These are phyloP conservation scores for Dioszegia aurantiaca DNA, from an alignment of 768 basidiomycete genomes.

Conservation along the genomic window DNA sequence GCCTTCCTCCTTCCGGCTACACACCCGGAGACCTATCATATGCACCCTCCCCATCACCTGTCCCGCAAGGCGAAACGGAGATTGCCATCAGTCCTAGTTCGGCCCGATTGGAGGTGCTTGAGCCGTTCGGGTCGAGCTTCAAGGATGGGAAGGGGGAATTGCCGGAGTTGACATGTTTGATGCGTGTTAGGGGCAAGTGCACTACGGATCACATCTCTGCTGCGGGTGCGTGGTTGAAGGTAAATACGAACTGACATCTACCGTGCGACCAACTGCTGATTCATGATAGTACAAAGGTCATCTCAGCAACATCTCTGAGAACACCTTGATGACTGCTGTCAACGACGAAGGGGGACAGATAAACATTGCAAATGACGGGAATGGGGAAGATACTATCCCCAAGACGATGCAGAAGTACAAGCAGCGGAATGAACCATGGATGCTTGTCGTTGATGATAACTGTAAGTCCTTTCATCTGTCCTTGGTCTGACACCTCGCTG, in stretches of 20 bases:
- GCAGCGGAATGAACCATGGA: conserved; percentile 79
- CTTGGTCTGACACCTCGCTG: neutral
- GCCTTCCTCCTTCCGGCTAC: conserved; percentile 80
- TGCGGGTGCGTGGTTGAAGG: conserved; percentile 93
- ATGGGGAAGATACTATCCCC: conserved; percentile 74
- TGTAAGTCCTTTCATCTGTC: conserved; percentile 33
- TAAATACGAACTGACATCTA: conserved; percentile 5
- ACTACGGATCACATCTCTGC: conserved; percentile 99
- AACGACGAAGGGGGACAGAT: conserved; percentile 94
- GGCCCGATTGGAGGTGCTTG: conserved; percentile 77
- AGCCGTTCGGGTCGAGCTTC: conserved; percentile 81
- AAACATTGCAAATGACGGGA: conserved; percentile 82
- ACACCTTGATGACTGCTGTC: conserved; percentile 85
- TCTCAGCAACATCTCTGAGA: conserved; percentile 92
- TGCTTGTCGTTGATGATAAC: conserved; percentile 82
- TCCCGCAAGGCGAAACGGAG: conserved; percentile 70
- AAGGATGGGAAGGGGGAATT: conserved; percentile 63
- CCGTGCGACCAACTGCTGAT: conserved; percentile 12
- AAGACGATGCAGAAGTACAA: conserved; percentile 85
- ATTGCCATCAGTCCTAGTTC: conserved; percentile 75
- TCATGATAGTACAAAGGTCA: conserved; percentile 78
- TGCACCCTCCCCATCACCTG: conserved; percentile 72
- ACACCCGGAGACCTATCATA: conserved; percentile 66
- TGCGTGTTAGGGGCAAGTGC: conserved; percentile 95
- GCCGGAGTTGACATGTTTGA: conserved; percentile 73